Base-by-base conservation (phyloP, 495 filamentous ascomycete species). In the Neurospora tetrasperma region DNA sequence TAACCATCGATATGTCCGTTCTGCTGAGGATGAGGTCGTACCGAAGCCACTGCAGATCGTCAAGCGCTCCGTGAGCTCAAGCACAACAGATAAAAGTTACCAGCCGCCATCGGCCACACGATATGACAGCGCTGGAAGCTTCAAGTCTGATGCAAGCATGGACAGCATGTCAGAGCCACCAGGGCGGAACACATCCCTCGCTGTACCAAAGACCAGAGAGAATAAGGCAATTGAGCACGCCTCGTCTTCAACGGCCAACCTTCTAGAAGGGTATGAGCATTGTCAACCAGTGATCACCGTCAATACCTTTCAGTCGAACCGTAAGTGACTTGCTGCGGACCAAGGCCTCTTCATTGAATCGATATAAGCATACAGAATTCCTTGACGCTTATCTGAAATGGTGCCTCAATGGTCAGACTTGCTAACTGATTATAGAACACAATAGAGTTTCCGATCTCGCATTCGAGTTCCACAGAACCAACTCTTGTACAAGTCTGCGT, bases 1-100 rank as follows among this genome's bases (percentile, higher is more conserved):
- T 18, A 66, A 27, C 27, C 54, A 66, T 27, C 54, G 27, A 18
- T 66, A 66, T 8, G 27, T 66, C 14, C 54, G 54, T 18, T 66
- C 54, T 9, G 12, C 16, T 9, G 54, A 66, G 14, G 54, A 73
- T 20, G 39, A 72, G 35, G 74, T 75, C 42, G 43, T 79, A 16
- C 80, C 80, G 10, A 69, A 70, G 43, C 80, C 80, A 41, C 54
- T 82, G 48, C 79, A 80, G 20, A 81, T 82, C 70, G 59, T 75
- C 69, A 82, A 82, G 72, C 78, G 73, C 43, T 68, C 74, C 2
- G 48, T 66, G 54, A 66, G 54, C 31, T 18, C 12, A 66, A 35
- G 27, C 31, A 66, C 69, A 12, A 72, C 27, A 11, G 40, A 54
- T 9, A 46, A n/a, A 69, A 44, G 46, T 41, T 62, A 72, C 39